Percentiles rank a stretch among this genome's conserved stretches.
These are phyloP conservation scores for Zizania latifolia DNA, from an alignment of 176 grass and related monocot species.

Conservation along the genomic window DNA sequence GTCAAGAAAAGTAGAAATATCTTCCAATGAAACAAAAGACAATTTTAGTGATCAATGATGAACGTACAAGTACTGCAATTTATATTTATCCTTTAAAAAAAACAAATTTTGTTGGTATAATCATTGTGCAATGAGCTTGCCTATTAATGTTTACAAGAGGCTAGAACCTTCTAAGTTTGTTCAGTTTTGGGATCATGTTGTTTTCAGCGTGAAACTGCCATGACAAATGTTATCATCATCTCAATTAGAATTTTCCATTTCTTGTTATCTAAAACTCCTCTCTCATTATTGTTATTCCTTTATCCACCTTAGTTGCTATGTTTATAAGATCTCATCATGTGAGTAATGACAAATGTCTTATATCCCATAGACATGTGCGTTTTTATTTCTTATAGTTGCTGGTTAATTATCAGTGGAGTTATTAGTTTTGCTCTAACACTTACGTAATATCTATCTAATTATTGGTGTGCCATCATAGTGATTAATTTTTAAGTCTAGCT, in stretches of 20 bases:
- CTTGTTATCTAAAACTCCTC: not conserved
- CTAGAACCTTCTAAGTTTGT: not conserved
- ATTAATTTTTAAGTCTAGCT: not conserved
- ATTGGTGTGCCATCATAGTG: not conserved
- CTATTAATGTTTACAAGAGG: not conserved
- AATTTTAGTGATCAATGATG: too few relatives aligned
- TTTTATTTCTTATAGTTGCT: not conserved
- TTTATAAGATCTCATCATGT: not conserved
- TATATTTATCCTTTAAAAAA: too few relatives aligned
- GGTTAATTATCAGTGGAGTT: not conserved
- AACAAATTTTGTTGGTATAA: not conserved
- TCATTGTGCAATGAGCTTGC: not conserved
- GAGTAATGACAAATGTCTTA: not conserved
- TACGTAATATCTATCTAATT: not conserved
- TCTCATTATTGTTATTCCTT: not conserved
- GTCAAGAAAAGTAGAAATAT: too few relatives aligned
- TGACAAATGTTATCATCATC: not conserved
- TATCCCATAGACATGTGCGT: not conserved
- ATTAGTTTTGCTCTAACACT: too few relatives aligned
- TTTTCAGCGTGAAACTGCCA: slow-evolving; percentile 9
- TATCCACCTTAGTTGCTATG: not conserved
- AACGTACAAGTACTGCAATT: too few relatives aligned
- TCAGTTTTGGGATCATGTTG: not conserved
- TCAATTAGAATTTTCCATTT: not conserved
- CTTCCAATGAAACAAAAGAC: too few relatives aligned